These are phyloP conservation scores for Trichoderma lentiforme DNA, from an alignment of 2,329 filamentous ascomycete species.

Conservation along the genomic window DNA sequence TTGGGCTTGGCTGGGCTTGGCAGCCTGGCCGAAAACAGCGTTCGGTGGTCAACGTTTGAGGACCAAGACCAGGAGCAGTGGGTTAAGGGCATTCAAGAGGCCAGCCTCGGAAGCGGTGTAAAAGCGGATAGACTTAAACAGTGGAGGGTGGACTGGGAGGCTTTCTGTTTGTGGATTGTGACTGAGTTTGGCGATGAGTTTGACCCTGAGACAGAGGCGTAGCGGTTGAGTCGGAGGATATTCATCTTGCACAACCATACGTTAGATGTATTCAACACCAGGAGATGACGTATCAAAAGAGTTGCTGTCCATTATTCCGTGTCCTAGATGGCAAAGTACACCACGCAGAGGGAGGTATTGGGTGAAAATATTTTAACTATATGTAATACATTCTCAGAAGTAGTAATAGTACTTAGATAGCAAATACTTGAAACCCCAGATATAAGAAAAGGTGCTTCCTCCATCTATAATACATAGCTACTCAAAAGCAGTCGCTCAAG, in stretches of 20 bases:
- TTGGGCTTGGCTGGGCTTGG: slow-evolving; percentile 83
- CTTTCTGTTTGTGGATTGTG: slow-evolving; percentile 87
- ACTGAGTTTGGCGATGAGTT: slow-evolving; percentile 70
- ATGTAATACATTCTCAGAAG: no score
- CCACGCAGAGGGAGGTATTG: not conserved
- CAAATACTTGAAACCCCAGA: not conserved
- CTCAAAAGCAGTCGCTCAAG: not conserved
- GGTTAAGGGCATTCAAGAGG: slow-evolving; percentile 68
- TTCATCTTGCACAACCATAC: not conserved
- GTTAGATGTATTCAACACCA: not conserved
- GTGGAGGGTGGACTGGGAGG: slow-evolving; percentile 81
- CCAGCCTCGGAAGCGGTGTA: slow-evolving; percentile 65
- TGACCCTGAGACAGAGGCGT: slow-evolving; percentile 25
- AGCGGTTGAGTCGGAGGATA: not conserved
- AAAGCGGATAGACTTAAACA: slow-evolving; percentile 71
- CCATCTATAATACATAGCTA: not conserved
- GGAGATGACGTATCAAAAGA: not conserved
- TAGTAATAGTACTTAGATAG: not conserved
- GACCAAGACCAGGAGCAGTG: slow-evolving; percentile 71
- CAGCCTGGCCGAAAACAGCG: slow-evolving; percentile 85
- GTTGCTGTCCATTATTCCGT: not conserved
- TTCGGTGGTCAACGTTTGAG: slow-evolving; percentile 86
- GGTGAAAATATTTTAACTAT: not conserved
- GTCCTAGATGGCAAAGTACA: not conserved
- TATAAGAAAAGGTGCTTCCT: not conserved